A percentile compares a stretch with the other conserved stretches of the same genome.
These are phyloP conservation scores for Persicaria maculosa DNA, from an alignment of 148 eudicot species.

Conservation along the genomic window DNA sequence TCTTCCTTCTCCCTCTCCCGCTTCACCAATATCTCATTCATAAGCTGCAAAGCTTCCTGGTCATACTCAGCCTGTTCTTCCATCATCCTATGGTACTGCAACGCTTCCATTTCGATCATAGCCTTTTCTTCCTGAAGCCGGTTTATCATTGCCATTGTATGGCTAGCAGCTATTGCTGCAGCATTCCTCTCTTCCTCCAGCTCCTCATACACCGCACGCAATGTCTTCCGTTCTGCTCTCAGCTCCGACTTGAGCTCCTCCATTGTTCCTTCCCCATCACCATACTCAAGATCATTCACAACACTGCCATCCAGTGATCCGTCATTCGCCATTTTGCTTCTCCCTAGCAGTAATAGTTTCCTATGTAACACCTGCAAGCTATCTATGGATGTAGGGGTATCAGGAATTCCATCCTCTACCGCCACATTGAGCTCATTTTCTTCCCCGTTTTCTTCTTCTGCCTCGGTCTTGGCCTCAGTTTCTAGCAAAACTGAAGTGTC, in stretches of 20 bases:
- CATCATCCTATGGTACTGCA: constrained; percentile 95
- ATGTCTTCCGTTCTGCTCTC: constrained; percentile 51
- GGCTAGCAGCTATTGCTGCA: constrained; percentile 74
- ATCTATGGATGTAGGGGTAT: constrained; percentile 56
- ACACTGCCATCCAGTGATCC: constrained; percentile 69
- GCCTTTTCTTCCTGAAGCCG: constrained; percentile 98
- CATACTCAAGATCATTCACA: constrained; percentile 46
- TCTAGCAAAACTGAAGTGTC: constrained; percentile 18
- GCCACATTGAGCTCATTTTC: constrained; percentile 30
- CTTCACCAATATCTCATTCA: constrained; percentile 80
- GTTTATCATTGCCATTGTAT: constrained; percentile 96
- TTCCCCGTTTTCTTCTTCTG: constrained; percentile 26
- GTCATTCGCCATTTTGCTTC: constrained; percentile 49
- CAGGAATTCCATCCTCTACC: constrained; percentile 63
- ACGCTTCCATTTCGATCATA: constrained; percentile 91
- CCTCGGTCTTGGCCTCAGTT: constrained; percentile 15
- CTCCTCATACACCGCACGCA: constrained; percentile 51
- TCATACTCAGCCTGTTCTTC: constrained; percentile 95
- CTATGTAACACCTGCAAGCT: constrained; percentile 44
- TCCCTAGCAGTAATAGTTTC: constrained; percentile 41
- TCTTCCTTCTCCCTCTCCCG: constrained; percentile 77
- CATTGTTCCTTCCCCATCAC: constrained; percentile 30
- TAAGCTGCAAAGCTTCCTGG: constrained; percentile 79
- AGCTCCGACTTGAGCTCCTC: constrained; percentile 55
- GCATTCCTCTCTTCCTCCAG: constrained; percentile 94